Evolutionary conservation across 2,329 filamentous ascomycete genomes (phyloP), one percentile per base, ranked within the genome.

Genomic region (Fusarium goolgardi): DNA sequence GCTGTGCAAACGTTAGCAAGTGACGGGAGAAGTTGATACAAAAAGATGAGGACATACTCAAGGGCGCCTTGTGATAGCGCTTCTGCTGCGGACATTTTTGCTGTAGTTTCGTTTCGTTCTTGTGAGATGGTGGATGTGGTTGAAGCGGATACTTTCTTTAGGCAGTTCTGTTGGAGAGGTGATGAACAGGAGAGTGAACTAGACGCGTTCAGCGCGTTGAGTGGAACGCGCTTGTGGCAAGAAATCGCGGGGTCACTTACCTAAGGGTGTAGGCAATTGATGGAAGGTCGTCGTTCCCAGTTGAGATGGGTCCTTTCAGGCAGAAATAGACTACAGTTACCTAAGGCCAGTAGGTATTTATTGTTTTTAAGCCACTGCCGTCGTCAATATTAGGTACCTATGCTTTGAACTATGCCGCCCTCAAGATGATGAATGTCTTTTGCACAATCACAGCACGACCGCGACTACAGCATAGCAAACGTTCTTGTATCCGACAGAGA

Each of bases 21-120:
- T 10, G 44, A 55, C 25, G 34, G 27, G 34, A 44, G 41, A 44
- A 57, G 27, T 20, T 20, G 27, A 31, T 58, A 18, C 16, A 41
- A 21, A 29, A 55, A 15, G 12, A 45, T 18, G 25, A 45, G 16
- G 47, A 75, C 82, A 60, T 77, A 86, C 84, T 83, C 80, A 67
- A 86, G 74, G 50, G 82, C 81, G 65, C 84, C 84, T 72, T 79
- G 79, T 21, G 82, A 84, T 51, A 86, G 80, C 46, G 81, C 74
- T 51, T 77, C 76, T 63, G 76, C 76, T 56, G 77, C 77, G 44
- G 77, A 76, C 80, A 81, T 81, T 40, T 5, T 76, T 66, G 23
- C 52, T 64, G 31, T 46, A 23, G 12, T 44, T 50, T 60, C 25
- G 39, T 18, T 56, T 71, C 43, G 49, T 55, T 66, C 34, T 60